Evolutionary conservation across 2,329 filamentous ascomycete genomes (phyloP).

Genomic region (Geosmithia putterillii): DNA sequence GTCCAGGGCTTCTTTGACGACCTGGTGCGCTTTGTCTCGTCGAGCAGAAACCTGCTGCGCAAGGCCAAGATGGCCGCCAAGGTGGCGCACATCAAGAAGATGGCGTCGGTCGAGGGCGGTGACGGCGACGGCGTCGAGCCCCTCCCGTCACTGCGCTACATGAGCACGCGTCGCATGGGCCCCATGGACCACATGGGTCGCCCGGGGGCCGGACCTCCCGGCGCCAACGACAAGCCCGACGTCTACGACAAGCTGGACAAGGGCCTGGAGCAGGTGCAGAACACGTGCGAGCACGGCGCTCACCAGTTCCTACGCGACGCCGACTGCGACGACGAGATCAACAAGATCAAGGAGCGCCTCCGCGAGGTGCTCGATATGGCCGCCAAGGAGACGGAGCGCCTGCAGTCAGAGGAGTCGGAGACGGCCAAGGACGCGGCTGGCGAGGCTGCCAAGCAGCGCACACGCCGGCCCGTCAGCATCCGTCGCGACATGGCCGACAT

Average conservation of each 20-base stretch:
- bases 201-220: slow-evolving; percentile 9
- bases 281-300: slow-evolving; percentile 72
- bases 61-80: slow-evolving; percentile 79
- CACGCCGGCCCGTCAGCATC: slow-evolving; percentile 40
- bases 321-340: slow-evolving; percentile 67
- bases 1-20: slow-evolving; percentile 75
- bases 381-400: slow-evolving; percentile 43
- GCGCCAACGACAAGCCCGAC: slow-evolving; percentile 21
- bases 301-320: slow-evolving; percentile 85
- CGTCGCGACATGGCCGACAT: slow-evolving; percentile 28
- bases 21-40: slow-evolving; percentile 70
- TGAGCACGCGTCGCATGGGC: slow-evolving; percentile 22
- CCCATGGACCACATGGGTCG: slow-evolving; percentile 13
- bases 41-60: slow-evolving; percentile 70
- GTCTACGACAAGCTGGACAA: slow-evolving; percentile 67
- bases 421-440: slow-evolving; percentile 24
- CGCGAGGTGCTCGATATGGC: slow-evolving; percentile 49
- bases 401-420: slow-evolving; percentile 39
- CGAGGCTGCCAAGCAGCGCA: slow-evolving; percentile 27
- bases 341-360: slow-evolving; percentile 54
- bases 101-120: slow-evolving; percentile 46
- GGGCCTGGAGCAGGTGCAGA: slow-evolving; percentile 66
- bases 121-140: slow-evolving; percentile 23
- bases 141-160: slow-evolving; percentile 26
- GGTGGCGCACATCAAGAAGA: slow-evolving; percentile 51